phyloP scores from a whole-genome alignment of 139 green algal genomes.

The Edaphochlamys debaryana region DNA sequence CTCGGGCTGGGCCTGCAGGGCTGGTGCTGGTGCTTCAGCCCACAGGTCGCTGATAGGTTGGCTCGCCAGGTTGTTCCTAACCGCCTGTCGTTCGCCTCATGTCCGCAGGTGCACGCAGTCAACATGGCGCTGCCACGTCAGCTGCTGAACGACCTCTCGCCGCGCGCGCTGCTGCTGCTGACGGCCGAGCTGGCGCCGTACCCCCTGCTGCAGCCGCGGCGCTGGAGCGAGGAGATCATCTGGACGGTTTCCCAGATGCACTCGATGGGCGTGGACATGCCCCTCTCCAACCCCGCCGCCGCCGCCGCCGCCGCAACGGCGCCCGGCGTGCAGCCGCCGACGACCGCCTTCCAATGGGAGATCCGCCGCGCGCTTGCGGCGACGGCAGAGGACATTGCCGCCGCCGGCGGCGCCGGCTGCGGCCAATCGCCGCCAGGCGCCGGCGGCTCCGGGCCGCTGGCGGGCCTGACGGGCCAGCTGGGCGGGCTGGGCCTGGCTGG shows the following conservation, averaged over 20 bases:
- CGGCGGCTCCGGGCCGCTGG: neutral
- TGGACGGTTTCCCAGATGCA: slow-evolving; percentile 34
- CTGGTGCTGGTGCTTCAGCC: too few relatives aligned
- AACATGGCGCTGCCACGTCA: slow-evolving; percentile 40
- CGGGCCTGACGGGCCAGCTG: neutral
- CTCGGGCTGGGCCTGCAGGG: too few relatives aligned
- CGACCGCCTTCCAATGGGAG: slow-evolving; percentile 32
- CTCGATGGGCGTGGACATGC: slow-evolving; percentile 37
- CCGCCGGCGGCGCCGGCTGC: slow-evolving; percentile 1
- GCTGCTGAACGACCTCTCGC: slow-evolving; percentile 42
- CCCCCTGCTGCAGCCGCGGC: slow-evolving; percentile 33
- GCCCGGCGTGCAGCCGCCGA: neutral
- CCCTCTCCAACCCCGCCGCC: neutral
- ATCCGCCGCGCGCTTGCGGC: slow-evolving; percentile 25
- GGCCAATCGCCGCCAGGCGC: slow-evolving; percentile 19
- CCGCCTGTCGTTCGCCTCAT: too few relatives aligned
- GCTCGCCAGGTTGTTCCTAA: too few relatives aligned
- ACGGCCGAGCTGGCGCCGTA: slow-evolving; percentile 36
- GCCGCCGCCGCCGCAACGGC: neutral
- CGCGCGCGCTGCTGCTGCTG: slow-evolving; percentile 29
- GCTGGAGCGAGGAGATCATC: slow-evolving; percentile 39
- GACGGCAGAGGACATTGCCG: slow-evolving; percentile 24
- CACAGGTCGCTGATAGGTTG: too few relatives aligned
- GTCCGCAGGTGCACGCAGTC: slow-evolving; percentile 27
- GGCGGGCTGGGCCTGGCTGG: neutral